Conservation (phyloP, 176 grass and related monocot genomes). For the Secale cereale region DNA sequence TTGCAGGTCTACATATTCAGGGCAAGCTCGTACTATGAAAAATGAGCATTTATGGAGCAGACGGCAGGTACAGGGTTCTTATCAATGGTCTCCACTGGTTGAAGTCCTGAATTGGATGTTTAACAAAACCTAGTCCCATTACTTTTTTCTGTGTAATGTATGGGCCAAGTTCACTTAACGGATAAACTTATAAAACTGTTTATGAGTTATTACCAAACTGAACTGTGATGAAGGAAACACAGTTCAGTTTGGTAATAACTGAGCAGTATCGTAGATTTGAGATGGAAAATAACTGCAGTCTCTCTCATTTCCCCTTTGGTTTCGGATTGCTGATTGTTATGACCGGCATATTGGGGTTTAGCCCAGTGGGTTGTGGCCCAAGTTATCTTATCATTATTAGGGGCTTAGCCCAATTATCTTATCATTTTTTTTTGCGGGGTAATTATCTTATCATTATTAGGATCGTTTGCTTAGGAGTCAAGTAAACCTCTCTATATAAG, state of each 20-base stretch:
- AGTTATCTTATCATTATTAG: no score
- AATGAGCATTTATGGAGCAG: constrained; percentile 26
- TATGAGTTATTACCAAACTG: constrained; percentile 1
- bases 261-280: neutral
- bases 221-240: neutral
- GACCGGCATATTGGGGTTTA: no score
- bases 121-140: neutral
- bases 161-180: neutral
- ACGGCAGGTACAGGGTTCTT: constrained; percentile 4
- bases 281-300: neutral
- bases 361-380: no score
- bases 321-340: neutral
- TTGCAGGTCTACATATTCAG: constrained; percentile 80
- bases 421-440: no score
- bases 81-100: neutral
- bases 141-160: neutral
- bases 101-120: neutral
- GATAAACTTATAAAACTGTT: neutral
- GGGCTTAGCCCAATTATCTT: no score
- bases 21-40: constrained; percentile 56
- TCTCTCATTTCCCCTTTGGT: neutral
- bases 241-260: neutral
- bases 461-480: no score
- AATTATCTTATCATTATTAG: no score
- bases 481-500: no score